Percentiles rank a stretch among this genome's conserved stretches.
phyloP scores from a whole-genome alignment of 192 early-diverging fungal species.

The Coemansia sp. region DNA sequence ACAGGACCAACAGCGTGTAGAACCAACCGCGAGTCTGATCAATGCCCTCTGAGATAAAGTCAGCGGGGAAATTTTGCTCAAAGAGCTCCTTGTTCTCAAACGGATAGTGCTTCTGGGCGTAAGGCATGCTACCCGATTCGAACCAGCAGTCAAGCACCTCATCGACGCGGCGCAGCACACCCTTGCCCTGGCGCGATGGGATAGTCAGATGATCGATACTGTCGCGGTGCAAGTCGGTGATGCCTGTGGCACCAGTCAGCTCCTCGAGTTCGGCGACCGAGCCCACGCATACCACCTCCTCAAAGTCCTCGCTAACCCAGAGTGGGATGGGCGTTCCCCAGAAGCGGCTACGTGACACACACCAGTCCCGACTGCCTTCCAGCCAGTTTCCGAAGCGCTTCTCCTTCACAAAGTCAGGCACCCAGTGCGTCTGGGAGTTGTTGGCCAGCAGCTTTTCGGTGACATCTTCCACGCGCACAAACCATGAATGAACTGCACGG shows the following conservation, averaged over 20 bases:
- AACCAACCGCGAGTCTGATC: conserved; percentile 99
- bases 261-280: conserved; percentile 89
- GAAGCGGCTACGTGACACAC: conserved; percentile 95
- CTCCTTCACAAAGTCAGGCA: conserved; percentile 95
- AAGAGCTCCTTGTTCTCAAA: conserved; percentile 96
- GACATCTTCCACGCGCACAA: conserved; percentile 86
- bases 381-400: conserved; percentile 99
- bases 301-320: conserved; percentile 93
- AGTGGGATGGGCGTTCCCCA: conserved; percentile 99
- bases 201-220: conserved; percentile 97
- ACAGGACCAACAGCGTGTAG: conserved; percentile 97
- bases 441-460: conserved; percentile 84
- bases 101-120: conserved; percentile 98
- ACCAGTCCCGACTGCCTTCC: conserved; percentile 95
- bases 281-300: conserved; percentile 87
- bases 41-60: conserved; percentile 99
- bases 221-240: conserved; percentile 96
- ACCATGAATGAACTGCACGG: conserved; percentile 97
- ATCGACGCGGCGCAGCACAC: conserved; percentile 81
- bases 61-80: conserved; percentile 88
- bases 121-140: conserved; percentile 98
- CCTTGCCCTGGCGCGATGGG: conserved; percentile 88
- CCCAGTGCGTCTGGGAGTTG: conserved; percentile 92
- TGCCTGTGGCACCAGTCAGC: conserved; percentile 79
- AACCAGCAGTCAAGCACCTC: conserved; percentile 99